Base-by-base conservation (phyloP, 2,329 filamentous ascomycete genomes). In the Curvularia sp. region DNA sequence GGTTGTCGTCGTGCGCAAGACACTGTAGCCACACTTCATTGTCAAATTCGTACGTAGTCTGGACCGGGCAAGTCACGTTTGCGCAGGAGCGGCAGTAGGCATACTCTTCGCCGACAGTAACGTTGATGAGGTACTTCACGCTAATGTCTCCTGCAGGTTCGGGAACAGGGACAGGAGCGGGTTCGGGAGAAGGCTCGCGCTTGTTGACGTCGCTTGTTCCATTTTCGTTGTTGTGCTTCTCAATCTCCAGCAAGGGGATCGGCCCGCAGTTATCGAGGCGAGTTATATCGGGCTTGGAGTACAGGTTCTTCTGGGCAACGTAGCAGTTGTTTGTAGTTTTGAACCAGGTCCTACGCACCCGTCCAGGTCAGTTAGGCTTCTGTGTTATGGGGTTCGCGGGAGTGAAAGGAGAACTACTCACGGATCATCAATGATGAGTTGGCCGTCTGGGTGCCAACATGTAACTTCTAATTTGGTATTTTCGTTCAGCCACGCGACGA, bases 291-390 rank as follows among this genome's bases (percentile, higher is more conserved):
- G 70, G 70, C 13, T 65, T 66, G 8, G 58, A 62, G 49, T 70
- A 68, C 3, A 74, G 58, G 9, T 61, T 61, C 18, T 68, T 73
- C 27, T 63, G 55, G 1, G 70, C 64, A 23, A 74, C 69, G 52
- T 73, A 74, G 60, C 71, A 74, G 49, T 73, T 73, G 53, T 72
- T 69, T 21, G 68, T 70, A 25, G 72, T 74, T 36, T 73, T 74
- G 15, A 69, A 21, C 67, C 67, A 71, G 53, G 68, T 69, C 5
- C 69, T 73, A 23, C 13, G 15, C 8, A 9, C 13, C 6, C 19
- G 9, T 9, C 1, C 19, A 9, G 6, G 32, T 48, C 18, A 48
- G 43, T 7, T 25, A 18, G 18, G 7, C n/a, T 30, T 41, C 5
- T 15, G 32, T 27, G 5, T 2, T 2, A 7, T 32, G 49, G n/a